These are phyloP conservation scores for Pelargonium citronellum DNA, from an alignment of 441 rosid species.

Conservation along the genomic window DNA sequence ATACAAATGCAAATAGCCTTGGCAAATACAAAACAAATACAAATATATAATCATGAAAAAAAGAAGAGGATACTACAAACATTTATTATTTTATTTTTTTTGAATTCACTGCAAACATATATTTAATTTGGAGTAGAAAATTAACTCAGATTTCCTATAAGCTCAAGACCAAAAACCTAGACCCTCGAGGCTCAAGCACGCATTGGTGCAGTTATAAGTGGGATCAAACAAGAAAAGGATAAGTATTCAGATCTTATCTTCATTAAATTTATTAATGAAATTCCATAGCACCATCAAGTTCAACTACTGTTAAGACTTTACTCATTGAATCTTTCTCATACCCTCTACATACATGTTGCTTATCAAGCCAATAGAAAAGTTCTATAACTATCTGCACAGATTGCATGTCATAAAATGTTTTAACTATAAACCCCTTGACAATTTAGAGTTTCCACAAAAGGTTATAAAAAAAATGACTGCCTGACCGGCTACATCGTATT, in stretches of 20 bases:
- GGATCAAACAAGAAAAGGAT: neutral
- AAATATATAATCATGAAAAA: neutral
- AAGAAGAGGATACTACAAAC: neutral
- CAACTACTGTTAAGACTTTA: neutral
- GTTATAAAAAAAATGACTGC: neutral
- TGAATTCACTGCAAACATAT: neutral
- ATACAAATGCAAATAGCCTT: conserved; percentile 1
- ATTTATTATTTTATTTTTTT: too few relatives aligned
- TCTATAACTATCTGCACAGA: neutral
- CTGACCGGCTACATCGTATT: neutral
- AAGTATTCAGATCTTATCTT: neutral
- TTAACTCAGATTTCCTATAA: neutral
- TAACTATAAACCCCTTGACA: neutral
- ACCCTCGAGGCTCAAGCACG: too few relatives aligned
- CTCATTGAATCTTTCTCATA: neutral
- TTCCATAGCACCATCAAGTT: neutral
- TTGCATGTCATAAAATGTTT: neutral
- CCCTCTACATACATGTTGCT: neutral
- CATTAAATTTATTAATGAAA: too few relatives aligned
- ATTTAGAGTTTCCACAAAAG: neutral
- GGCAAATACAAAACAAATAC: neutral
- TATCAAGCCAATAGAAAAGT: neutral
- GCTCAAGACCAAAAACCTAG: neutral
- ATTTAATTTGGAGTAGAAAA: neutral
- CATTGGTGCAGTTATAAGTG: neutral